A percentile compares a stretch with the other conserved stretches of the same genome.
These are phyloP conservation scores for Prunus salicina DNA, from an alignment of 306 rosid species.

Conservation along the genomic window DNA sequence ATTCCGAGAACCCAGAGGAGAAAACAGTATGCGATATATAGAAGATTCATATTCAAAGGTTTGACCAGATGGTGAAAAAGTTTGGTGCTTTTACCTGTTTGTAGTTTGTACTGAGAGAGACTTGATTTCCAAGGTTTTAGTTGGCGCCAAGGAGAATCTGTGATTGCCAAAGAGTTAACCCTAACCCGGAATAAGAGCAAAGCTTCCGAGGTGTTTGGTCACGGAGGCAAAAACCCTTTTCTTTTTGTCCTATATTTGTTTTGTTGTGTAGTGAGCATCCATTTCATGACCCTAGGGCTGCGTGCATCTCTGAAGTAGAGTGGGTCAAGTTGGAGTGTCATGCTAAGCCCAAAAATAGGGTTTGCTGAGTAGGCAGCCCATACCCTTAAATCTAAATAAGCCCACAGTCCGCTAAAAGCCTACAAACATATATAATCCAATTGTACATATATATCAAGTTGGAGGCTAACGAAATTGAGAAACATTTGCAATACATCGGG, in stretches of 20 bases:
- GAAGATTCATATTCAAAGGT: not conserved
- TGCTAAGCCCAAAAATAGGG: not conserved
- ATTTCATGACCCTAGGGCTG: not conserved
- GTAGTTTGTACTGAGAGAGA: not conserved
- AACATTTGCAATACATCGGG: too few species aligned
- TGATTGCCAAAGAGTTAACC: slow-evolving; percentile 40
- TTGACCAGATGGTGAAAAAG: slow-evolving; percentile 7
- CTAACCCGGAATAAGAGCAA: slow-evolving; percentile 60
- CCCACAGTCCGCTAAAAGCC: not conserved
- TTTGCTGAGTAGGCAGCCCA: not conserved
- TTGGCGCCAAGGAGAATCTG: slow-evolving; percentile 39
- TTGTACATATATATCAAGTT: too few species aligned
- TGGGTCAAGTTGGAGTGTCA: not conserved
- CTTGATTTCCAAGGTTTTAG: slow-evolving; percentile 17
- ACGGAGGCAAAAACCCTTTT: slow-evolving; percentile 18
- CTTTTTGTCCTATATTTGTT: not conserved
- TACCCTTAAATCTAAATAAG: too few species aligned
- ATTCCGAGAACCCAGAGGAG: not conserved
- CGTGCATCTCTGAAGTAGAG: not conserved
- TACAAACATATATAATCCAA: too few species aligned
- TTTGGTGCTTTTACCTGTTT: slow-evolving; percentile 26
- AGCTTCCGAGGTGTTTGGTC: slow-evolving; percentile 35
- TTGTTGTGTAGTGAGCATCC: not conserved
- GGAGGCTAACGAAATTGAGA: too few species aligned
- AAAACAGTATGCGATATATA: not conserved